These are phyloP conservation scores for Pseudogymnoascus sp. DNA, from an alignment of 2,329 filamentous ascomycete species.

Conservation along the genomic window DNA sequence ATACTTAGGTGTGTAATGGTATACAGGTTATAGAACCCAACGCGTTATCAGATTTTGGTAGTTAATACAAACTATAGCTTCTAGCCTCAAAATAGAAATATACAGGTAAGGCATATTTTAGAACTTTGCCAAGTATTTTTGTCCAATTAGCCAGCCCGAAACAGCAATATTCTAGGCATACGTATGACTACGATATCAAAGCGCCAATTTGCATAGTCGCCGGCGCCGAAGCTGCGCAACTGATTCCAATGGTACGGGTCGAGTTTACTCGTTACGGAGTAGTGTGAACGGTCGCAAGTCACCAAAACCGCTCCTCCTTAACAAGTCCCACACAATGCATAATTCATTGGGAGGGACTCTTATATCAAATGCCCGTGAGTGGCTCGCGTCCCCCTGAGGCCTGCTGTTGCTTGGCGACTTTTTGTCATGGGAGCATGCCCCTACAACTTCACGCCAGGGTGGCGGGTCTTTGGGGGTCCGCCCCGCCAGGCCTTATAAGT, in stretches of 20 bases:
- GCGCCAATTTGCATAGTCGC: too few species aligned
- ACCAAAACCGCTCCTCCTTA: neutral
- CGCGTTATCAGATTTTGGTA: neutral
- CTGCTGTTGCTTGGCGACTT: neutral
- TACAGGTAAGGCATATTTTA: neutral
- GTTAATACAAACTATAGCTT: neutral
- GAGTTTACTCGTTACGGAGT: neutral
- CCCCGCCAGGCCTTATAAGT: neutral
- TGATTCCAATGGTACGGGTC: too few species aligned
- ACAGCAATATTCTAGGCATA: neutral
- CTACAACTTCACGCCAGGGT: neutral
- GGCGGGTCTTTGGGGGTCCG: neutral
- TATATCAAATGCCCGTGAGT: neutral
- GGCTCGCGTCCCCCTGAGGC: neutral
- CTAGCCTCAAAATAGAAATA: neutral
- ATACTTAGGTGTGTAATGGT: neutral
- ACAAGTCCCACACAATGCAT: neutral
- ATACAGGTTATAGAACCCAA: neutral
- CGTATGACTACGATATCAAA: neutral
- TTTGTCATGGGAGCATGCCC: neutral
- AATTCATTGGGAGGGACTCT: neutral
- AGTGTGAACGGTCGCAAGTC: neutral
- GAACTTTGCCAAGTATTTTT: neutral
- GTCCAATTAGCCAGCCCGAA: neutral
- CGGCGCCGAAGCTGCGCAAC: too few species aligned